Evolutionary conservation across 441 rosid species (phyloP).

Genomic region (Rhodomyrtus psidioides): DNA sequence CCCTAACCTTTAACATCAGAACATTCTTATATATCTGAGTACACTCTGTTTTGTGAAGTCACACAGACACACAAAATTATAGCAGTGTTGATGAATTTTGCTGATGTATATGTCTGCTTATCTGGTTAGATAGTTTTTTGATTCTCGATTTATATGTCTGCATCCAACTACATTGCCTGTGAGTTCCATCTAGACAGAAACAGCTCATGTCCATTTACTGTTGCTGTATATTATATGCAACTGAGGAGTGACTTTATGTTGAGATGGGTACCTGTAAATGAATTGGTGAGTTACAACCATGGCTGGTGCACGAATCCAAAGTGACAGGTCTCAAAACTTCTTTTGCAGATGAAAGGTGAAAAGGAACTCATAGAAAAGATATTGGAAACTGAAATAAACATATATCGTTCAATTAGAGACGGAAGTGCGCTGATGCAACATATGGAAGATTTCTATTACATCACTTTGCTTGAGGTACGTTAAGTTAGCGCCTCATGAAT

Average conservation of each 20-base stretch:
- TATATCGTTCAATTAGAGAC: constrained; percentile 81
- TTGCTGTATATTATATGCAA: not conserved
- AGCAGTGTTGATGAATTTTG: not conserved
- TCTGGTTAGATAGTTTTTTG: not conserved
- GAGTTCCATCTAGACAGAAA: not conserved
- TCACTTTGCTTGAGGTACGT: constrained; percentile 80
- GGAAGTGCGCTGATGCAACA: constrained; percentile 97
- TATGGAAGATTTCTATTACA: constrained; percentile 97
- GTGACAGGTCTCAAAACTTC: not conserved
- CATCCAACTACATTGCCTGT: not conserved
- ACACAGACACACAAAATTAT: not conserved
- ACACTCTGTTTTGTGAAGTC: not conserved
- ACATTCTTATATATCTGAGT: not conserved
- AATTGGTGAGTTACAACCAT: not conserved
- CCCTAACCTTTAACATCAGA: not conserved
- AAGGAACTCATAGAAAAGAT: constrained; percentile 87
- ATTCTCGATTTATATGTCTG: not conserved
- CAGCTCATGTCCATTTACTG: not conserved
- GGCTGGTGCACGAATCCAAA: not conserved
- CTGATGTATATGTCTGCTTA: not conserved
- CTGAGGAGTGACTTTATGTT: not conserved
- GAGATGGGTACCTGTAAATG: not conserved
- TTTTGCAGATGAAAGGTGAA: constrained; percentile 92
- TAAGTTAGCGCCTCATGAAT: not conserved
- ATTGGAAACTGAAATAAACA: constrained; percentile 83